Base-by-base conservation (phyloP, 768 basidiomycete species). In the Auricularia heimuer region DNA sequence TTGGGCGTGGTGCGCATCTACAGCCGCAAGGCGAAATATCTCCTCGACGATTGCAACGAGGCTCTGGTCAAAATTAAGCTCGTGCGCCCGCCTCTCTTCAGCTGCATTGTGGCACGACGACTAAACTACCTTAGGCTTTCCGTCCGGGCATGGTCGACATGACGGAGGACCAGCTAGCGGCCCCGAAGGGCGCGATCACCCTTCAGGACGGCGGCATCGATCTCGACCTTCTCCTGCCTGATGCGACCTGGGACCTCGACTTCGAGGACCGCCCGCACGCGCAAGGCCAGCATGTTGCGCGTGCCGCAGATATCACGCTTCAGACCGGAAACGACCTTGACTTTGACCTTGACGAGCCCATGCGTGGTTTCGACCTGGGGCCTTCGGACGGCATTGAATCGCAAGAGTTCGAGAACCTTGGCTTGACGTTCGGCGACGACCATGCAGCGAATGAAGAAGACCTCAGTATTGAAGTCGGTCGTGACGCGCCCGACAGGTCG, bases 1-100 rank as follows among this genome's bases (percentile, higher is more conserved):
- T 85, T 99, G 54, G 97, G 97, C 69, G 96, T 99, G 58, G 94
- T 96, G 63, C 84, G 97, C 64, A 98, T 99, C 72, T 99, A 99
- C 76, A 94, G 93, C 71, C 83, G 96, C 54, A 99, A 99, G 75
- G 94, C 95, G 18, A 97, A 98, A 73, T 99, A 99, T 75, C 83
- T 99, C 3, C 78, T 98, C 67, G 97, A 99, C 71, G 97, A 99
- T 73, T 98, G 96, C 73, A 97, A 97, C 67, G 97, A 99, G 74
- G 94, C 96, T 0, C 77, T 98, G 54, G 79, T 95, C 45, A 94
- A 94, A 75, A 95, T 98, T 61, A 96, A 95, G 76, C 91, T 97
- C 89, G 95, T 93, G 63, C 29, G 72, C 67, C 11, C 51, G 3
- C 62, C 33, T 37, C 21, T 62, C 24, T 18, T 14, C 14, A 21